Percentiles rank a stretch among this genome's conserved stretches.
Evolutionary conservation across 2,329 filamentous ascomycete species (phyloP).

Genomic region (Spiromastix sp.): DNA sequence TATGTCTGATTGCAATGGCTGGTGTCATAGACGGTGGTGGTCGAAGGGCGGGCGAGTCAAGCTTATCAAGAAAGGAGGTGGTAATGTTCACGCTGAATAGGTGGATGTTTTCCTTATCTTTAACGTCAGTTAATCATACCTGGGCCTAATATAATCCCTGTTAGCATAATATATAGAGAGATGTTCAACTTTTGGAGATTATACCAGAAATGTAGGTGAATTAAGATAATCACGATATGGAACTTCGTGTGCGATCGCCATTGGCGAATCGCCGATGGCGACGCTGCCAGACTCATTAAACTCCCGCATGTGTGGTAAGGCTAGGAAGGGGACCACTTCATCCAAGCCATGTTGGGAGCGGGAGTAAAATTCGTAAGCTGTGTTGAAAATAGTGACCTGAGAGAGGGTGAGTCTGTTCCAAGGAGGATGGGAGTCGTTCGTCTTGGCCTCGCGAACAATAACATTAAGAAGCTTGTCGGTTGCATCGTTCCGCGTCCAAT

Average conservation of each 20-base stretch:
- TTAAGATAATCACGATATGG: background rate
- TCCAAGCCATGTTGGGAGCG: too few species aligned
- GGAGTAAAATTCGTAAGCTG: too few species aligned
- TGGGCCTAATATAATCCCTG: background rate
- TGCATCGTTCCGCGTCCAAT: too few species aligned
- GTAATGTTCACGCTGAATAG: slow-evolving; percentile 3
- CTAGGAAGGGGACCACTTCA: too few species aligned
- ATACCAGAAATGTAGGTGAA: background rate
- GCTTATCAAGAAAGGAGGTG: slow-evolving; percentile 4
- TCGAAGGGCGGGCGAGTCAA: background rate
- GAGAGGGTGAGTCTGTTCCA: too few species aligned
- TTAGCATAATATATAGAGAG: background rate
- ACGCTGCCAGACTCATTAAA: too few species aligned
- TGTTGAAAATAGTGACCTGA: too few species aligned
- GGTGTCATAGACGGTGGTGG: slow-evolving; percentile 2
- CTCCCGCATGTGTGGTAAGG: too few species aligned
- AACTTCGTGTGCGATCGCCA: slow-evolving; percentile 2
- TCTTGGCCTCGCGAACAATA: too few species aligned
- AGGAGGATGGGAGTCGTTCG: too few species aligned
- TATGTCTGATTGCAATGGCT: slow-evolving; percentile 3
- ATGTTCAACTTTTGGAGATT: background rate
- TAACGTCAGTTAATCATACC: slow-evolving; percentile 3
- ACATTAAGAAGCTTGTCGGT: too few species aligned
- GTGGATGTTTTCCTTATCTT: slow-evolving; percentile 6
- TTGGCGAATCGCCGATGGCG: too few species aligned